These are phyloP conservation scores for Anthracocystis panici-leucophaei DNA, from an alignment of 1,284 basidiomycete genomes.

Conservation along the genomic window DNA sequence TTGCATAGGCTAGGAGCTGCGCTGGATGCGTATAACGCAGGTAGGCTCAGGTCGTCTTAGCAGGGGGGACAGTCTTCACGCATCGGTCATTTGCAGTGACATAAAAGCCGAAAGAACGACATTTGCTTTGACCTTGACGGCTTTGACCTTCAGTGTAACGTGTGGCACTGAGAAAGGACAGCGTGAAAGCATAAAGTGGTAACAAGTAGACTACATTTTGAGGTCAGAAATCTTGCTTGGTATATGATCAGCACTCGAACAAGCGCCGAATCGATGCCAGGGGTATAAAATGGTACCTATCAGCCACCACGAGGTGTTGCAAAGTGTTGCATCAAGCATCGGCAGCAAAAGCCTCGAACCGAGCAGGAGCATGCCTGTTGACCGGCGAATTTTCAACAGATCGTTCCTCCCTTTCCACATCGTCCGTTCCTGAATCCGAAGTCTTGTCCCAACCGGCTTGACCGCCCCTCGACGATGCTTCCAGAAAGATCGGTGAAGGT, in stretches of 20 bases:
- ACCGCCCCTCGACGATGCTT: background rate
- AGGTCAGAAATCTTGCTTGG: background rate
- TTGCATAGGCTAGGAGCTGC: slow-evolving; percentile 19
- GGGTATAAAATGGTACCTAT: background rate
- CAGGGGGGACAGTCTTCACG: too few relatives aligned
- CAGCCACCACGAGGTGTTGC: too few relatives aligned
- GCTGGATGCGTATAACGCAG: slow-evolving; percentile 6
- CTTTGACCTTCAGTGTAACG: too few relatives aligned
- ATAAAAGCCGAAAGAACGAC: background rate
- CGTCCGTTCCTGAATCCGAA: background rate
- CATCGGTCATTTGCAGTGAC: too few relatives aligned
- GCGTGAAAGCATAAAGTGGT: background rate
- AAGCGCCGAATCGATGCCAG: background rate
- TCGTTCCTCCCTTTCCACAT: background rate
- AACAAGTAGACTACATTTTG: background rate
- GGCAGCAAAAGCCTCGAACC: slow-evolving; percentile 15
- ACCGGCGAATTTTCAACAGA: background rate
- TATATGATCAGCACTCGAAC: background rate
- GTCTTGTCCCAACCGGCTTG: slow-evolving; percentile 7
- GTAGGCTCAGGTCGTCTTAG: background rate
- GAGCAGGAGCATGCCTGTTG: slow-evolving; percentile 12
- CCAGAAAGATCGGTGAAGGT: slow-evolving; percentile 21
- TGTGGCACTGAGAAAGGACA: background rate
- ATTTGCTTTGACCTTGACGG: background rate
- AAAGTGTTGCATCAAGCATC: background rate